These are phyloP conservation scores for Hyphopichia wangnamkhiaoensis DNA, from an alignment of 1,139 yeast genomes.

Conservation along the genomic window DNA sequence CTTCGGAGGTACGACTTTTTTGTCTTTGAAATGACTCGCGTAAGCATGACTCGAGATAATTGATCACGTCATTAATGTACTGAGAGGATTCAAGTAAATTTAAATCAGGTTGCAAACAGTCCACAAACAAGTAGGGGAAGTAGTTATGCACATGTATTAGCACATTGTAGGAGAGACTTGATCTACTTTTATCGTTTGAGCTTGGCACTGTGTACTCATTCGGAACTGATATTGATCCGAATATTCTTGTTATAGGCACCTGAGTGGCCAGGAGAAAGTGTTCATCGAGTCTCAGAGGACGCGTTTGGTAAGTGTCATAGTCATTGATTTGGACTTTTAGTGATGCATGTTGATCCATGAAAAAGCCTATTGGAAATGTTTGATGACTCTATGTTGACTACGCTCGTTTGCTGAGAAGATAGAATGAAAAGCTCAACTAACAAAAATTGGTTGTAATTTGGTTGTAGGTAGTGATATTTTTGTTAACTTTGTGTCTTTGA, in stretches of 20 bases:
- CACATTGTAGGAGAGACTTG: conserved; percentile 19
- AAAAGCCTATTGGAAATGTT: not conserved
- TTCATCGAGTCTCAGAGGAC: conserved; percentile 36
- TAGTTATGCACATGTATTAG: conserved; percentile 78
- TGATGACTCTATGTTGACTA: not conserved
- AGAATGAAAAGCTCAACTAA: no score
- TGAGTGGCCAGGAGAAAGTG: conserved; percentile 35
- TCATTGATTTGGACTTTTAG: conserved; percentile 51
- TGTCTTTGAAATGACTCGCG: conserved; percentile 16
- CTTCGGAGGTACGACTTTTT: conserved; percentile 11
- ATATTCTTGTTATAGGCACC: conserved; percentile 77
- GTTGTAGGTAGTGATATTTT: no score
- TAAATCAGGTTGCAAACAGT: conserved; percentile 30
- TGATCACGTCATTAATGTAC: conserved; percentile 14
- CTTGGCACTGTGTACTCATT: conserved; percentile 1
- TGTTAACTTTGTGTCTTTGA: no score
- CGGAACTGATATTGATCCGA: conserved; percentile 58
- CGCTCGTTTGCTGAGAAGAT: no score
- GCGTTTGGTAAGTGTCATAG: conserved; percentile 63
- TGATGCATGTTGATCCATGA: not conserved
- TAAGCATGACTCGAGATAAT: conserved; percentile 21
- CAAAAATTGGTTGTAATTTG: no score
- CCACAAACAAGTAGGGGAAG: conserved; percentile 77
- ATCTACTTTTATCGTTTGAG: conserved; percentile 3
- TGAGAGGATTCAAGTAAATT: conserved; percentile 3